phyloP scores from a whole-genome alignment of 1,139 yeast genomes.

The Tardiomyces digboiensis region DNA sequence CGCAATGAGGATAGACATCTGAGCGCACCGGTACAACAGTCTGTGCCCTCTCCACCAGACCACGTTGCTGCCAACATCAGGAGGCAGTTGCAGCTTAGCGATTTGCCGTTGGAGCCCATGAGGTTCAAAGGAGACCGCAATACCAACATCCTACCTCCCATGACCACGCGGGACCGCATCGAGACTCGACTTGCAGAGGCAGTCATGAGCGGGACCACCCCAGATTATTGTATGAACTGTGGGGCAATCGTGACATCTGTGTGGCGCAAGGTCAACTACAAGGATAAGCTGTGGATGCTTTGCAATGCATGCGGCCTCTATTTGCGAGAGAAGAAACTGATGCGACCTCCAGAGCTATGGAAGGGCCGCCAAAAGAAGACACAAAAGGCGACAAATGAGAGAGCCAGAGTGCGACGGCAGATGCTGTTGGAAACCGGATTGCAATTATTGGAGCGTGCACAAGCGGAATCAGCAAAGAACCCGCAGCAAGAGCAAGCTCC shows the following conservation, averaged over 20 bases:
- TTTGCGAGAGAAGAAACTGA: constrained; percentile 19
- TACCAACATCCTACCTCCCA: background rate
- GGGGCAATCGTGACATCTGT: constrained; percentile 26
- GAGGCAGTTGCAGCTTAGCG: background rate
- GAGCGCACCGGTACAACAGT: background rate
- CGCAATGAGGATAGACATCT: background rate
- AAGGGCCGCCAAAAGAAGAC: constrained; percentile 4
- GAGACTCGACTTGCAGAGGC: constrained; percentile 11
- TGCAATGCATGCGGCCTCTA: constrained; percentile 33
- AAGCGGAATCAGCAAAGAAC: background rate
- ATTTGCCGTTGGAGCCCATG: background rate
- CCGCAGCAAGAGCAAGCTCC: too few species aligned
- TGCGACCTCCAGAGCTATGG: constrained; percentile 28
- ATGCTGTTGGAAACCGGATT: constrained; percentile 1
- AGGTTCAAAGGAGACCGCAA: background rate
- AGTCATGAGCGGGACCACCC: constrained; percentile 14
- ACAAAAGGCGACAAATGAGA: background rate
- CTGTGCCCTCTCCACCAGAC: too few species aligned
- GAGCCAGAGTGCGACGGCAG: constrained; percentile 1
- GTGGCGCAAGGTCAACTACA: constrained; percentile 24
- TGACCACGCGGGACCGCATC: constrained; percentile 6
- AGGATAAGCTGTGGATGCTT: constrained; percentile 12
- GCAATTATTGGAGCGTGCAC: background rate
- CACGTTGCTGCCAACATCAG: too few species aligned
- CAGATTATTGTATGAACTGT: constrained; percentile 29